Evolutionary conservation across 108 stramenopile genomes (phyloP).

Genomic region (Nannochloropsis granulata): DNA sequence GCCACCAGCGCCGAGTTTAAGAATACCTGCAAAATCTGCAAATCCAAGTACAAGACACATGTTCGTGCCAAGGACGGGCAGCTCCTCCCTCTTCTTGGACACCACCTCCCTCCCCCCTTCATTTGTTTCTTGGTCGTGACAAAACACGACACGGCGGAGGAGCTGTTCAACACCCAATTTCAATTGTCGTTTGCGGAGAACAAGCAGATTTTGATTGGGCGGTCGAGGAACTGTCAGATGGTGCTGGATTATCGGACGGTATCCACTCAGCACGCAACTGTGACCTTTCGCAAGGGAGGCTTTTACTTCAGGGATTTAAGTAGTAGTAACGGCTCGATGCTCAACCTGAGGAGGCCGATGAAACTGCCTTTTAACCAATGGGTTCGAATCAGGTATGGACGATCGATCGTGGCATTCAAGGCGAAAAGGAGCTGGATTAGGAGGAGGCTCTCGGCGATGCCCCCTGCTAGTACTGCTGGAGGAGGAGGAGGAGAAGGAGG

Average conservation of each 20-base stretch:
- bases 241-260: constrained; percentile 69
- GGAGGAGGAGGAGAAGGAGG: not conserved
- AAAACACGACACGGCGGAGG: constrained; percentile 78
- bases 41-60: constrained; percentile 84
- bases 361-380: constrained; percentile 30
- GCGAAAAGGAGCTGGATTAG: constrained; percentile 7
- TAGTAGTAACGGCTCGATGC: constrained; percentile 26
- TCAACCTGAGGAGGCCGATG: constrained; percentile 30
- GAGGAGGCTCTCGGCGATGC: not conserved
- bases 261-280: constrained; percentile 26
- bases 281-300: constrained; percentile 28
- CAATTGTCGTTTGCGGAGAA: constrained; percentile 82
- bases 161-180: constrained; percentile 86
- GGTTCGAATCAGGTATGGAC: constrained; percentile 28
- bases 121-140: constrained; percentile 85
- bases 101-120: constrained; percentile 80
- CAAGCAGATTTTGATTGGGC: constrained; percentile 72
- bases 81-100: constrained; percentile 72
- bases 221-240: constrained; percentile 83
- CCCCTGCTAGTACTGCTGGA: not conserved
- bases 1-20: constrained; percentile 73
- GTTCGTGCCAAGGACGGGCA: constrained; percentile 76
- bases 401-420: constrained; percentile 29
- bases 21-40: constrained; percentile 71
- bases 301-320: constrained; percentile 30